A percentile compares a stretch with the other conserved stretches of the same genome.
phyloP scores from a whole-genome alignment of 164 flowering plant species.

The Malania oleifera region DNA sequence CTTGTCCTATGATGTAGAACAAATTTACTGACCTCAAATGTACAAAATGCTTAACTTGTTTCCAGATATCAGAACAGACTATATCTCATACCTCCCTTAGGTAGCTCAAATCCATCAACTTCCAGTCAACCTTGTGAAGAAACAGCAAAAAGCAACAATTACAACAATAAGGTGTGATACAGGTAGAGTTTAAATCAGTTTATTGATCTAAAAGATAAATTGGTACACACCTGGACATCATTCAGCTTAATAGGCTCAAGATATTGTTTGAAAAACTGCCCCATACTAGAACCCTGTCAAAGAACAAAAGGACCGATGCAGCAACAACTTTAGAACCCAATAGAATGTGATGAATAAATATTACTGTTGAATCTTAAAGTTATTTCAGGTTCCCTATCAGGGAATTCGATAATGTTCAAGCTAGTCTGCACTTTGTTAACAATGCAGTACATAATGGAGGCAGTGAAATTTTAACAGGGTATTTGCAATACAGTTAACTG shows the following conservation, averaged over 20 bases:
- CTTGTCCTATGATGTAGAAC: slow-evolving; percentile 48
- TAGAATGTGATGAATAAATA: too few relatives aligned
- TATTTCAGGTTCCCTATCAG: too few relatives aligned
- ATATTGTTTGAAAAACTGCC: slow-evolving; percentile 89
- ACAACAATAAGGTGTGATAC: too few relatives aligned
- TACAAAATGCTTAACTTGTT: slow-evolving; percentile 3
- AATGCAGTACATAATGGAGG: too few relatives aligned
- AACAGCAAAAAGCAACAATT: slow-evolving; percentile 12
- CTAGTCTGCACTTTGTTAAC: too few relatives aligned
- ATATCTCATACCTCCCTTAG: slow-evolving; percentile 59
- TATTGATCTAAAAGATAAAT: background rate
- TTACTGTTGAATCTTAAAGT: too few relatives aligned
- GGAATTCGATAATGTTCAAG: too few relatives aligned
- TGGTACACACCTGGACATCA: slow-evolving; percentile 58
- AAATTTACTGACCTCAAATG: slow-evolving; percentile 9
- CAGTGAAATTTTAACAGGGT: too few relatives aligned
- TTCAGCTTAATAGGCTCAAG: slow-evolving; percentile 90
- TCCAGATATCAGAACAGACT: background rate
- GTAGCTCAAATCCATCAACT: slow-evolving; percentile 83
- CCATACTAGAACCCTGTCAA: slow-evolving; percentile 94
- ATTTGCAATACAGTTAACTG: too few relatives aligned
- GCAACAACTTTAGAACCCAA: background rate
- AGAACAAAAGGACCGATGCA: background rate
- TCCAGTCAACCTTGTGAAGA: slow-evolving; percentile 77
- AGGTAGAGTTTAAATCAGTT: too few relatives aligned